phyloP scores from a whole-genome alignment of 306 rosid genomes.

The Gynostemma pentaphyllum region DNA sequence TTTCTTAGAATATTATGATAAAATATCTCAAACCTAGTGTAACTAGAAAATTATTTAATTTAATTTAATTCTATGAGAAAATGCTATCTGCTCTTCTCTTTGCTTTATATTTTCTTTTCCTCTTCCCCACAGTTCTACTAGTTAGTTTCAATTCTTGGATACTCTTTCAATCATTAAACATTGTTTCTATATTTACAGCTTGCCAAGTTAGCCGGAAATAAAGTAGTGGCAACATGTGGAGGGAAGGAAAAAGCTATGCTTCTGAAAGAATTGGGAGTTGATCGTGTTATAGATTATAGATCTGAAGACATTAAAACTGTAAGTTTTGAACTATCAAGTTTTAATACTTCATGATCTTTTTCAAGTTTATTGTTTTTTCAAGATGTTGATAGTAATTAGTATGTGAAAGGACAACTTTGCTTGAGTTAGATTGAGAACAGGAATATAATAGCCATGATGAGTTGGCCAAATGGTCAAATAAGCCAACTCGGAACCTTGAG shows the following conservation, averaged over 20 bases:
- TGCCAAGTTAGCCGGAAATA: slow-evolving; percentile 84
- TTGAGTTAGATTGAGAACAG: neutral
- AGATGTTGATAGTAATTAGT: neutral
- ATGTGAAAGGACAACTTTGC: neutral
- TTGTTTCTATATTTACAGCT: slow-evolving; percentile 38
- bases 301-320: slow-evolving; percentile 80
- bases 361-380: neutral
- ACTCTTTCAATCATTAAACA: neutral
- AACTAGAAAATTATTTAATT: neutral
- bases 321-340: slow-evolving; percentile 15
- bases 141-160: neutral
- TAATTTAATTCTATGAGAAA: neutral
- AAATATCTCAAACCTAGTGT: neutral
- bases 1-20: neutral
- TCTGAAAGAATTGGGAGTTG: slow-evolving; percentile 78
- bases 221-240: slow-evolving; percentile 92
- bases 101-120: neutral
- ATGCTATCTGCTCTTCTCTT: neutral
- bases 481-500: no score
- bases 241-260: slow-evolving; percentile 71
- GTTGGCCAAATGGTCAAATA: no score
- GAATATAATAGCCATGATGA: no score
- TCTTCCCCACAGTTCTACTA: neutral
- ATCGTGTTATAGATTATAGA: slow-evolving; percentile 83
- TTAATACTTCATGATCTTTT: slow-evolving; percentile 1